Evolutionary conservation across 257 asterid genomes (phyloP).

Genomic region (Verbascum thapsus): DNA sequence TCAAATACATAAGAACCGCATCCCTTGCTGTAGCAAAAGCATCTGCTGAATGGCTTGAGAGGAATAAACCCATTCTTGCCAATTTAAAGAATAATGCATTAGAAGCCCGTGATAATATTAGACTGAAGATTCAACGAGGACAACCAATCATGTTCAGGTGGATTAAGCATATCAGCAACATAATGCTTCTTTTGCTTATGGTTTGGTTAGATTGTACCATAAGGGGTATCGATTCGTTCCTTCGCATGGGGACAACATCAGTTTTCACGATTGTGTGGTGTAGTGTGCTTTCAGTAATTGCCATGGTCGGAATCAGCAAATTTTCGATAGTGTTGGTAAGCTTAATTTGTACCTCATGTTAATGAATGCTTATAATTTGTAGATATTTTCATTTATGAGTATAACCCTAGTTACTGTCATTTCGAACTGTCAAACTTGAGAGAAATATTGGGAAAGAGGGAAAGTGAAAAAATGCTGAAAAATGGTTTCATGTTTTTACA

Average conservation of each 20-base stretch:
- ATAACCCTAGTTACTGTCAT: no score
- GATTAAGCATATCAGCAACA: conserved; percentile 63
- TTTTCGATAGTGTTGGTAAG: conserved; percentile 76
- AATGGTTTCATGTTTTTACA: not conserved
- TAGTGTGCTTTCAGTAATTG: conserved; percentile 62
- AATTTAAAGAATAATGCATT: conserved; percentile 39
- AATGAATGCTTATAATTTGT: conserved; percentile 5
- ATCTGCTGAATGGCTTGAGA: conserved; percentile 72
- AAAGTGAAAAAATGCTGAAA: not conserved
- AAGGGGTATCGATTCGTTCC: conserved; percentile 87
- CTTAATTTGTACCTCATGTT: conserved; percentile 20
- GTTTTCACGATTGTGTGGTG: conserved; percentile 89
- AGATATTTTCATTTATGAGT: no score
- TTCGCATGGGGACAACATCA: conserved; percentile 87
- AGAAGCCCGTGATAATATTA: conserved; percentile 50
- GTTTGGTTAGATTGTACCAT: conserved; percentile 87
- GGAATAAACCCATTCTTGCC: conserved; percentile 52
- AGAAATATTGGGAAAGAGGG: not conserved
- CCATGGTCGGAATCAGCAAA: conserved; percentile 66
- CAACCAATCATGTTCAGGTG: conserved; percentile 66
- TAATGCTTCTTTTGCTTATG: conserved; percentile 70
- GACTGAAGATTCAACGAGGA: conserved; percentile 60
- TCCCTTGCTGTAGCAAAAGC: conserved; percentile 53
- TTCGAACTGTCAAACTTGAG: no score
- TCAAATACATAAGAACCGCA: conserved; percentile 54